Percentiles rank a stretch among this genome's conserved stretches.
phyloP scores from a whole-genome alignment of 768 basidiomycete species.

The Leccinellum luteum region DNA sequence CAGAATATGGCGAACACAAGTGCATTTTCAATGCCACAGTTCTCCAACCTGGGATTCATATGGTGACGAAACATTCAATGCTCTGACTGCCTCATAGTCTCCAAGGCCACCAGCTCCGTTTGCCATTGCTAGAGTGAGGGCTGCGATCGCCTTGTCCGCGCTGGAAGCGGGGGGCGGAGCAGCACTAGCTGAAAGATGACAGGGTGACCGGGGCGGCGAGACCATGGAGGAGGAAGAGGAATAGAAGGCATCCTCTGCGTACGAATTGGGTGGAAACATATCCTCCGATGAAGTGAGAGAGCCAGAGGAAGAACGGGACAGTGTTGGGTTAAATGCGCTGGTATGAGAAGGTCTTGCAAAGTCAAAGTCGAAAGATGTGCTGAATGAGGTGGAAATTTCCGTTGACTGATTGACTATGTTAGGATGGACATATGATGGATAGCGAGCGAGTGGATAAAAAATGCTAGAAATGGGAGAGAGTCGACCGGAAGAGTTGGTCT shows the following conservation, averaged over 20 bases:
- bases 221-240: slow-evolving; percentile 9
- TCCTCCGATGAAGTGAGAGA: slow-evolving; percentile 12
- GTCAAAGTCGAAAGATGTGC: slow-evolving; percentile 29
- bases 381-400: slow-evolving; percentile 21
- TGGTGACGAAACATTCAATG: slow-evolving; percentile 31
- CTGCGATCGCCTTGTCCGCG: slow-evolving; percentile 59
- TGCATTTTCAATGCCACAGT: slow-evolving; percentile 49
- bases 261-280: slow-evolving; percentile 3
- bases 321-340: slow-evolving; percentile 22
- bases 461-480: slow-evolving; percentile 25
- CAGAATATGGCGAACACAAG: neutral
- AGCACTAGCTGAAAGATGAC: slow-evolving; percentile 1
- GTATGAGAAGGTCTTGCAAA: slow-evolving; percentile 25
- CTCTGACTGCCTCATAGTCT: slow-evolving; percentile 52
- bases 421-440: slow-evolving; percentile 12
- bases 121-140: slow-evolving; percentile 57
- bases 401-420: slow-evolving; percentile 12
- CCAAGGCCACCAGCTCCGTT: slow-evolving; percentile 60
- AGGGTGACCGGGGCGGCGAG: slow-evolving; percentile 15
- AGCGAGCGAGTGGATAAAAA: slow-evolving; percentile 12
- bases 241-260: slow-evolving; percentile 3
- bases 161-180: slow-evolving; percentile 37
- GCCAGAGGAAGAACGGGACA: slow-evolving; percentile 19
- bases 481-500: slow-evolving; percentile 14
- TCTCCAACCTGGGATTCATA: slow-evolving; percentile 54